Evolutionary conservation across 176 grass and related monocot genomes (phyloP), one percentile per base, ranked within the genome.

Genomic region (Dendrocalamus sinicus): DNA sequence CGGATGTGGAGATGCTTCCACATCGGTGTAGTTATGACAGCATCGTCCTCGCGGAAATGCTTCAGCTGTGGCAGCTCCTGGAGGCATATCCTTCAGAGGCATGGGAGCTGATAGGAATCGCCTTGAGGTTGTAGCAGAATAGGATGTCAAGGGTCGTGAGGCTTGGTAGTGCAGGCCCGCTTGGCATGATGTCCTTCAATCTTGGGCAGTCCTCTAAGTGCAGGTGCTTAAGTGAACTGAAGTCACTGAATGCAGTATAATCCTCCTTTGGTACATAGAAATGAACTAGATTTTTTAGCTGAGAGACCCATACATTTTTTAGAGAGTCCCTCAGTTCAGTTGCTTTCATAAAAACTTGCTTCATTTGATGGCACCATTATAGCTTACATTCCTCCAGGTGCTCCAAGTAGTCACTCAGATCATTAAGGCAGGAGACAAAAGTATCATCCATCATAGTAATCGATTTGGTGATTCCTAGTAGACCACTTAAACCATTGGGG

Each of bases 181-280:
- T 0, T 51, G 50, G 1, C 51, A 85, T 4, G 0, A 85, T 1
- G 12, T 0, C 0, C 16, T 52, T 2, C 5, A 85, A 69, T 47
- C 82, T 81, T 3, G 82, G 88, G 61, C 88, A 89, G 20, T 85
- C 3, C 41, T 85, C 51, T 0, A 89, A 8, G 88, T 24, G 50
- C 1, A 85, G 16, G 30, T 89, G 70, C 76, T n/a, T 8, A 0
- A 89, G 13, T 5, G 24, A 4, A 26, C 0, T 2, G 19, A 84
- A 82, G 12, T 23, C 0, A 0, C 11, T 11, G 4, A 41, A 41
- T 41, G 40, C 40, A 9, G 45, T 2, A 8, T 11, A 2, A 3
- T 3, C 9, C 8, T 11, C 45, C 45, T 11, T 12, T 12, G 11
- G 46, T 23, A 0, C 12, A 40, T 5, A 22, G 22, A 83, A 75